Evolutionary conservation across 805 yeast species (phyloP), one percentile per base, ranked within the genome.

Genomic region (Lachancea waltii): DNA sequence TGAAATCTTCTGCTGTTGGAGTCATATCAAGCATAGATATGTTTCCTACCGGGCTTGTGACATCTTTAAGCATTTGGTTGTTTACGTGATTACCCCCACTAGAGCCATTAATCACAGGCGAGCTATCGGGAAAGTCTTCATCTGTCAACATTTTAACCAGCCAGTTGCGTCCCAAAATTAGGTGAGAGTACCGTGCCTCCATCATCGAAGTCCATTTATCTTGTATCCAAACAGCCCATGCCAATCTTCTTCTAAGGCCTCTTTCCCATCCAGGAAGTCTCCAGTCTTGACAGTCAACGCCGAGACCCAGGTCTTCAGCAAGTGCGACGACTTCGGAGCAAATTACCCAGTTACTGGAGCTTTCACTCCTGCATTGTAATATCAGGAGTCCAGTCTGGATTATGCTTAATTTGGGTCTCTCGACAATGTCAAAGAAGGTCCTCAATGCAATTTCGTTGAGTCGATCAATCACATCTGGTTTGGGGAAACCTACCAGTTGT

Each of bases 141-240:
- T 77, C 79, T 0, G 75, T 64, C 16, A 89, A 69, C 28, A 75
- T 68, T 33, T 72, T 68, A 3, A 89, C 92, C 28, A 81, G 67
- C 97, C 97, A 90, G 55, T 86, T 84, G 39, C 70, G 63, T 2
- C 79, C 81, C 40, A 76, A 68, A 15, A 78, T 73, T 24, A 82
- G 71, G 58, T 86, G 95, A 0, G 95, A 81, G 2, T 95, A 95
- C 30, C 96, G 68, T 0, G 89, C 77, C 53, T 85, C 94, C 37
- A 78, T 75, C 34, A 89, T 63, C 1, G 95, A 68, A 7, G 81
- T 70, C 97, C 97, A 90, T 56, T 89, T 86, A 53, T 87, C 96
- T 58, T 87, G 95, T 36, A 83, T 68, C 69, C 77, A 90, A 1
- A 87, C 92, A 0, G 97, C 97, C 97, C 98, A 90, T 1, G 97